A percentile compares a stretch with the other conserved stretches of the same genome.
phyloP scores from a whole-genome alignment of 75 land plant genomes.

The Cryptomeria japonica region DNA sequence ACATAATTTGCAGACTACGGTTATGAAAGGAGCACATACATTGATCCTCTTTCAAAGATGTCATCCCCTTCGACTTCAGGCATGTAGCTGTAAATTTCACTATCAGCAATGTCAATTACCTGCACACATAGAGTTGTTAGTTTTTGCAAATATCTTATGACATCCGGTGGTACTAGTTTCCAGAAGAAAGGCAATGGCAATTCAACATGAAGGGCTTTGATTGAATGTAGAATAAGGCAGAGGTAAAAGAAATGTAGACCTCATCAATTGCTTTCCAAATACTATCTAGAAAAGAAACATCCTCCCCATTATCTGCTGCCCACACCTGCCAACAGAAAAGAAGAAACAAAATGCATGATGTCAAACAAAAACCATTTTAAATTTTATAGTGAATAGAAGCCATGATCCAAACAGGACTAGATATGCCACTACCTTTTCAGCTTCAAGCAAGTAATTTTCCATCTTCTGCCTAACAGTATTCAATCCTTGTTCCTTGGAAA shows the following conservation, averaged over 20 bases:
- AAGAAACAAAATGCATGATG: not conserved
- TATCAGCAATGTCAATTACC: conserved; percentile 66
- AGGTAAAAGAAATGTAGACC: conserved; percentile 20
- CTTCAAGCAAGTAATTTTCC: conserved; percentile 70
- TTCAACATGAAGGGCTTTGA: not conserved
- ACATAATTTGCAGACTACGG: not conserved
- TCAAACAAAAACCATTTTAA: not conserved
- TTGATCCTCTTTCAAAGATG: conserved; percentile 63
- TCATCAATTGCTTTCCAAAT: conserved; percentile 65
- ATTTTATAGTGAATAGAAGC: not conserved
- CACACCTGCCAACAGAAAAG: conserved; percentile 43
- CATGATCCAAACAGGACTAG: not conserved
- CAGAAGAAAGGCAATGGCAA: not conserved
- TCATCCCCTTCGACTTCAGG: conserved; percentile 74
- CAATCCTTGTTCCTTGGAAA: conserved; percentile 59
- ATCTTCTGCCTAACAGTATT: conserved; percentile 56
- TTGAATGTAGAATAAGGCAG: not conserved
- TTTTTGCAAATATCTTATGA: not conserved
- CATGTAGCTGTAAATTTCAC: conserved; percentile 79
- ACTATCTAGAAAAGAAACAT: conserved; percentile 41
- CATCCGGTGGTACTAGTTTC: not conserved
- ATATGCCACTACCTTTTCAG: conserved; percentile 46
- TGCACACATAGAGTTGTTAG: conserved; percentile 19
- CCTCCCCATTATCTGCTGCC: conserved; percentile 41
- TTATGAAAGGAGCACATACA: conserved; percentile 41